Percentiles rank a stretch among this genome's conserved stretches.
Conservation (phyloP, 257 asterid species). For the Solanum ossicruentum region DNA sequence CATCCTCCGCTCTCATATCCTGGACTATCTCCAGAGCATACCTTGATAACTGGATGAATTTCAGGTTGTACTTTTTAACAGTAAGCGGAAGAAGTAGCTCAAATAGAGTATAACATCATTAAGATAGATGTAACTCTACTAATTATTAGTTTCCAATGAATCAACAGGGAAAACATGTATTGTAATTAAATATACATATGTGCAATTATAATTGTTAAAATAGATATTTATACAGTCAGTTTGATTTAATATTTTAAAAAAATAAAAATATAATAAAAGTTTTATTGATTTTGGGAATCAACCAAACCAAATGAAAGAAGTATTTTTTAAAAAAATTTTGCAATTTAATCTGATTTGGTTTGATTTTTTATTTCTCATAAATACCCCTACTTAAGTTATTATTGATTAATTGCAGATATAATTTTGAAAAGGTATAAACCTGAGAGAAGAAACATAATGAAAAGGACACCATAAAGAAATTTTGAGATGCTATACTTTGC, state of each 20-base stretch:
- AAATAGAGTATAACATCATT: no score
- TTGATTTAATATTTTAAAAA: not conserved
- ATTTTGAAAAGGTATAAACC: not conserved
- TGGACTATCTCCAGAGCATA: no score
- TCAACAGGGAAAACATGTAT: no score
- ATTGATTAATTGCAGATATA: not conserved
- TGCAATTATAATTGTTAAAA: not conserved
- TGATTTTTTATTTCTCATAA: not conserved
- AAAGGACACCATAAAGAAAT: not conserved
- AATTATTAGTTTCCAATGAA: no score
- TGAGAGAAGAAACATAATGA: not conserved
- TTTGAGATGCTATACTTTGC: not conserved
- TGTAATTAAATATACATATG: not conserved
- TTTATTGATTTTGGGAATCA: not conserved
- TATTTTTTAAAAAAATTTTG: not conserved
- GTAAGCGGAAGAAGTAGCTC: no score
- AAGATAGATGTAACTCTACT: no score
- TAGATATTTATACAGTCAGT: not conserved
- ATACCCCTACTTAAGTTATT: not conserved
- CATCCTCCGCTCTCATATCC: no score
- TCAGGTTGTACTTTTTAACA: no score
- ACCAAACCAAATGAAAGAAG: not conserved
- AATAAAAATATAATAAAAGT: no score
- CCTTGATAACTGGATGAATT: no score
- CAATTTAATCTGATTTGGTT: not conserved